These are phyloP conservation scores for Solanum corneliomulleri DNA, from an alignment of 257 asterid genomes.

Conservation along the genomic window DNA sequence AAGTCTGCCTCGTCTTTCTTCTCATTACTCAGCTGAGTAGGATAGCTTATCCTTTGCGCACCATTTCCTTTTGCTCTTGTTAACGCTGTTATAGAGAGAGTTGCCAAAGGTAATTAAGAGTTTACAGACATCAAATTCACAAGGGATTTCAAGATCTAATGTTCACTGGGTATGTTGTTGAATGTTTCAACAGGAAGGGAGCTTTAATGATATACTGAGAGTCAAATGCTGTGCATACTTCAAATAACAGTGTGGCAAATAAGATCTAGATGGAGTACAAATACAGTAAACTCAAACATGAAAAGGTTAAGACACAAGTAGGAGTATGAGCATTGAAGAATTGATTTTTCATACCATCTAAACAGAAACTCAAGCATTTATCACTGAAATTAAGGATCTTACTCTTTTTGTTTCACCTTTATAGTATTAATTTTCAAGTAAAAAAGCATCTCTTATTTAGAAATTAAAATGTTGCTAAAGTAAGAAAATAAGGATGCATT, in stretches of 20 bases:
- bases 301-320: neutral
- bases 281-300: neutral
- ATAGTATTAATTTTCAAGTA: neutral
- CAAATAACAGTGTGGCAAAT: neutral
- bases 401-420: neutral
- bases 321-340: neutral
- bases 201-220: neutral
- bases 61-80: conserved; percentile 20
- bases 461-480: neutral
- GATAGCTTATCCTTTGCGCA: conserved; percentile 22
- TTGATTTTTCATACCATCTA: neutral
- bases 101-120: conserved; percentile 4
- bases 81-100: conserved; percentile 4
- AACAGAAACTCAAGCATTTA: neutral
- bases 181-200: neutral
- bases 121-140: conserved; percentile 3
- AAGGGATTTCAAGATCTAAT: neutral
- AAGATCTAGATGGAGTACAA: neutral
- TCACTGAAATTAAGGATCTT: neutral
- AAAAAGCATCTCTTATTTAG: neutral
- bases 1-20: conserved; percentile 21
- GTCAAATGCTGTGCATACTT: neutral
- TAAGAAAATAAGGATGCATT: neutral
- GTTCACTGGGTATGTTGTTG: neutral
- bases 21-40: conserved; percentile 21